A percentile compares a stretch with the other conserved stretches of the same genome.
phyloP scores from a whole-genome alignment of 2,329 filamentous ascomycete species.

The Scedosporium dehoogii region DNA sequence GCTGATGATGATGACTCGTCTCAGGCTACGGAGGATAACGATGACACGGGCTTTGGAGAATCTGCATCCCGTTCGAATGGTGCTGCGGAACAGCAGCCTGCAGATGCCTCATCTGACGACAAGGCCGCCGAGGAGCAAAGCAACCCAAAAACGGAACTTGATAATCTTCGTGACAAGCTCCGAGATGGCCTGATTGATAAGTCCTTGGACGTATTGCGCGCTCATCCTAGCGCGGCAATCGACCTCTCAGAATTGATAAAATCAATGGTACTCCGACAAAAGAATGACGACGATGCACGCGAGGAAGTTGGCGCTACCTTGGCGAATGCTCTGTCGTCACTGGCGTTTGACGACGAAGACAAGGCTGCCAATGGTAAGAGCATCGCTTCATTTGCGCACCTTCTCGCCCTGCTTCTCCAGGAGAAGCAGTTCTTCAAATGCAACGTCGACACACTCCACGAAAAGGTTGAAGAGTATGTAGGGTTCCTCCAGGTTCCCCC shows the following conservation, averaged over 20 bases:
- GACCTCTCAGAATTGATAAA: slow-evolving; percentile 82
- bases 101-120: neutral
- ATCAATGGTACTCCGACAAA: slow-evolving; percentile 54
- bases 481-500: slow-evolving; percentile 65
- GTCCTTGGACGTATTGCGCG: slow-evolving; percentile 80
- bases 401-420: slow-evolving; percentile 80
- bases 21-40: slow-evolving; percentile 9
- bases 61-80: slow-evolving; percentile 14
- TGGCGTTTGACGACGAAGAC: slow-evolving; percentile 49
- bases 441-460: slow-evolving; percentile 63
- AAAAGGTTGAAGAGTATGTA: slow-evolving; percentile 66
- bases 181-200: slow-evolving; percentile 75
- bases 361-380: slow-evolving; percentile 52
- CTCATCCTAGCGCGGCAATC: slow-evolving; percentile 79
- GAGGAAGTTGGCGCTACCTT: slow-evolving; percentile 75
- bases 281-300: slow-evolving; percentile 39
- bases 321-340: slow-evolving; percentile 70
- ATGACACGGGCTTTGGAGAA: slow-evolving; percentile 4
- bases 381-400: slow-evolving; percentile 83
- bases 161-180: slow-evolving; percentile 62
- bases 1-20: slow-evolving; percentile 13
- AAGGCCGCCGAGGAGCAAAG: slow-evolving; percentile 24
- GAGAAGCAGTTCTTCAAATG: slow-evolving; percentile 71
- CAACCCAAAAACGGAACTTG: slow-evolving; percentile 61
- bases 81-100: slow-evolving; percentile 14